These are phyloP conservation scores for Symbiotaphrina buchneri DNA, from an alignment of 495 filamentous ascomycete species.

Conservation along the genomic window DNA sequence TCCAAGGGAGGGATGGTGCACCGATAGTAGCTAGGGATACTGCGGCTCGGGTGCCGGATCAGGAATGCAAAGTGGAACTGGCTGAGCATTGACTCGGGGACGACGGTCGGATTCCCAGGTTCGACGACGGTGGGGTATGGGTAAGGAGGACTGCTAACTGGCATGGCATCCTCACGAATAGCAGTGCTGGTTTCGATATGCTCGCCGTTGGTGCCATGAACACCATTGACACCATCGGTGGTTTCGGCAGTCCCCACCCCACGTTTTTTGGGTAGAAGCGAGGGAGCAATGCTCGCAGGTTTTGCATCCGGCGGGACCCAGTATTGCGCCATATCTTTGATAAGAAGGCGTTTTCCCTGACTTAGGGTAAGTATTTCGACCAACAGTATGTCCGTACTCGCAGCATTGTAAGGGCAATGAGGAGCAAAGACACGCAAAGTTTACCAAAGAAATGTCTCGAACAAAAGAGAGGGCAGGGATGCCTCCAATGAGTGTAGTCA, in stretches of 20 bases:
- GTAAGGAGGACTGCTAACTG: slow-evolving; percentile 18
- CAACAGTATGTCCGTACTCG: slow-evolving; percentile 2
- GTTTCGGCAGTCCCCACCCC: slow-evolving; percentile 29
- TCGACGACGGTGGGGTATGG: slow-evolving; percentile 33
- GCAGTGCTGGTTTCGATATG: slow-evolving; percentile 1
- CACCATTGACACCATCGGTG: slow-evolving; percentile 9
- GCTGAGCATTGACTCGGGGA: slow-evolving; percentile 43
- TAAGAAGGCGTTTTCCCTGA: slow-evolving; percentile 71
- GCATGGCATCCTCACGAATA: background rate
- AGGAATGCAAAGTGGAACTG: slow-evolving; percentile 91
- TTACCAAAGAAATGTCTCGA: too few relatives aligned
- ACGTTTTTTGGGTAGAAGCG: slow-evolving; percentile 35
- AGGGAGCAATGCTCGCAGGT: slow-evolving; percentile 48
- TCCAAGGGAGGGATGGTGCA: slow-evolving; percentile 85
- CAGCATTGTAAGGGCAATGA: background rate
- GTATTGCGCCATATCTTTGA: slow-evolving; percentile 94
- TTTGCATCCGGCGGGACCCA: slow-evolving; percentile 51
- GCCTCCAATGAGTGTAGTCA: too few relatives aligned
- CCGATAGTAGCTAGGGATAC: slow-evolving; percentile 81
- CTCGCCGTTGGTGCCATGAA: slow-evolving; percentile 8
- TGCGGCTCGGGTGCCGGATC: slow-evolving; percentile 74
- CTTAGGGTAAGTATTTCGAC: slow-evolving; percentile 9
- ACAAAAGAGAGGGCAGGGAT: too few relatives aligned
- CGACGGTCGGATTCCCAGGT: slow-evolving; percentile 57
- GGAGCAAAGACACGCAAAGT: background rate